Conservation (phyloP, 441 rosid genomes). For the Euphorbia celastroides region DNA sequence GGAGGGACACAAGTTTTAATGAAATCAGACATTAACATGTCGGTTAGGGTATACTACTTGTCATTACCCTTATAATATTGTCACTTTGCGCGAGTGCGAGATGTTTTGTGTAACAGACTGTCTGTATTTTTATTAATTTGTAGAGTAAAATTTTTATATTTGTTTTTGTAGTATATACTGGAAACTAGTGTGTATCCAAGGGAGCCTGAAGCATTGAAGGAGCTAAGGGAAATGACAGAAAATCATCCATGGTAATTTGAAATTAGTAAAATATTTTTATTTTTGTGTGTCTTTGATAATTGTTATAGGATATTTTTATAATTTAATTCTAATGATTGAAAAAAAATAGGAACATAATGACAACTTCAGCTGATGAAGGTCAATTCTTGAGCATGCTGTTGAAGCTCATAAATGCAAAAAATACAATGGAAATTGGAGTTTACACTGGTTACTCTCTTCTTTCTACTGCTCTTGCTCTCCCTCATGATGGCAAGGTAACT, state of each 20-base stretch:
- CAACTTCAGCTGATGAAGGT: constrained; percentile 92
- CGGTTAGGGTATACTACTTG: too few relatives aligned
- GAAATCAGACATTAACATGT: too few relatives aligned
- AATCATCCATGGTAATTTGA: constrained; percentile 70
- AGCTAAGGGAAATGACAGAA: constrained; percentile 80
- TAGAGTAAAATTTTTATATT: too few relatives aligned
- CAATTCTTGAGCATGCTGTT: constrained; percentile 87
- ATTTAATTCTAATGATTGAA: neutral
- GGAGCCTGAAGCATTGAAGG: too few relatives aligned
- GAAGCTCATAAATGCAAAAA: constrained; percentile 87
- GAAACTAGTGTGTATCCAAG: constrained; percentile 97
- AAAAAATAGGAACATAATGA: constrained; percentile 38
- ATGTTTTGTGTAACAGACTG: too few relatives aligned
- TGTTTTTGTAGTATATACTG: constrained; percentile 60
- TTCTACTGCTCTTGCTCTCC: constrained; percentile 97
- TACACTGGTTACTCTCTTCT: constrained; percentile 96
- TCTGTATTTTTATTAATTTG: too few relatives aligned
- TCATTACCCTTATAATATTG: neutral
- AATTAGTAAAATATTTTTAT: neutral
- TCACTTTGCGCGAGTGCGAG: too few relatives aligned
- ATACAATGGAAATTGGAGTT: too few relatives aligned
- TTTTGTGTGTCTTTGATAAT: too few relatives aligned
- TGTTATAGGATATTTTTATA: neutral
- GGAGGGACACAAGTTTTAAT: too few relatives aligned
- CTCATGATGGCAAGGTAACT: constrained; percentile 87